Base-by-base conservation (phyloP, 2,329 filamentous ascomycete genomes). In the Cercospora sp. region DNA sequence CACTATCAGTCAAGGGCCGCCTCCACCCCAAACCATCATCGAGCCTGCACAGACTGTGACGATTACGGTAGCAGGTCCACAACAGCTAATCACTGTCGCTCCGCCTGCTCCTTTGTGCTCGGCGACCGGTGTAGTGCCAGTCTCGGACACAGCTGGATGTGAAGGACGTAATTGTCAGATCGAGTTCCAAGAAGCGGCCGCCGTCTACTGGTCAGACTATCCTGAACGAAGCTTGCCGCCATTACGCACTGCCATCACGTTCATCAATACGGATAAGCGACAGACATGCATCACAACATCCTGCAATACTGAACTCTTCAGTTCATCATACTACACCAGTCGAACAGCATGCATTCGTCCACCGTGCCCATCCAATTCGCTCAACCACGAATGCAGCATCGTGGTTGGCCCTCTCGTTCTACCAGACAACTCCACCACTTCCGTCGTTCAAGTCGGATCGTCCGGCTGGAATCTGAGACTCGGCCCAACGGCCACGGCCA, bases 311-410 rank as follows among this genome's bases (percentile, higher is more conserved):
- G 66, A 60, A 9, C 63, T 39, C 2, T 74, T 75, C 66, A 65
- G 57, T 13, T 2, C 28, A 33, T 68, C 57, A 59, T 75, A 75
- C 51, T 16, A 12, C 10, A 67, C 36, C 5, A 75, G 67, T 33
- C 53, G 39, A 0, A 53, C 62, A 10, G 39, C 55, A 45, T 74
- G 72, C 42, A 28, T 63, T 6, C 36, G 55, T 1, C 70, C 70
- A 0, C 73, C 73, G 2, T 75, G 73, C 39, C 72, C 73, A 1
- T 66, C 67, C 23, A 74, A 75, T 20, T 66, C 66, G 0, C n/a
- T 75, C 7, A 67, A 75, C 36, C 69, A 68, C 33, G 60, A 74
- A 10, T 75, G 73, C 63, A 68, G 68, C 16, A 69, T 75, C 10
- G 69, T 74, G 0, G 64, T 74, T 26, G 72, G 72, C 0, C 70